A percentile compares a stretch with the other conserved stretches of the same genome.
These are phyloP conservation scores for Lentinula edodes DNA, from an alignment of 768 basidiomycete species.

Conservation along the genomic window DNA sequence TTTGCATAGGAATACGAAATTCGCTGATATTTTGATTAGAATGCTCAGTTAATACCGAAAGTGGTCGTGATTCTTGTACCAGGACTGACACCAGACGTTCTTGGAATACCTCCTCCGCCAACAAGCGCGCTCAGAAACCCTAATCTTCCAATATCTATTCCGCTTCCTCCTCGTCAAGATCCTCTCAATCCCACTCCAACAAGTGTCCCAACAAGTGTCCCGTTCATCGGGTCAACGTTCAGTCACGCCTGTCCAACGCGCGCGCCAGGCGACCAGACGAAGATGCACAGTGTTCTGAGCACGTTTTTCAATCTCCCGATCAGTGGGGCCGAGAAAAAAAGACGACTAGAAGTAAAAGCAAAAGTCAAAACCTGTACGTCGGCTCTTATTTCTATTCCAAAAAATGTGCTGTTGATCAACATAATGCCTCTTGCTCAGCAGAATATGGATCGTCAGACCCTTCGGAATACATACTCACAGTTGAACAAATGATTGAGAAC, in stretches of 20 bases:
- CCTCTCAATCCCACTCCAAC: not conserved
- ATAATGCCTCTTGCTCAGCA: not conserved
- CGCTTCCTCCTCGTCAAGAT: slow-evolving; percentile 18
- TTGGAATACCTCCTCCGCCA: slow-evolving; percentile 66
- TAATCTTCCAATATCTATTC: slow-evolving; percentile 48
- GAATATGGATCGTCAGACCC: slow-evolving; percentile 40
- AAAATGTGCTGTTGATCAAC: not conserved
- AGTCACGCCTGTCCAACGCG: slow-evolving; percentile 91
- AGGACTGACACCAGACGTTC: slow-evolving; percentile 73
- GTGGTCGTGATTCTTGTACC: slow-evolving; percentile 80
- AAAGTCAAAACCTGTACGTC: slow-evolving; percentile 24
- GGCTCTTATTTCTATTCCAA: slow-evolving; percentile 10
- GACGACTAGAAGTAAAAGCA: slow-evolving; percentile 33
- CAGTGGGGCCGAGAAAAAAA: slow-evolving; percentile 73
- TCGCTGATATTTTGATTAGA: slow-evolving; percentile 34
- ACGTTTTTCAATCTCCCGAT: slow-evolving; percentile 80
- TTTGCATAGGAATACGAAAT: not conserved
- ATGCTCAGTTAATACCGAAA: slow-evolving; percentile 66
- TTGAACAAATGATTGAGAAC: slow-evolving; percentile 90
- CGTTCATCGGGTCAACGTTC: slow-evolving; percentile 75
- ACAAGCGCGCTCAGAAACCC: slow-evolving; percentile 60
- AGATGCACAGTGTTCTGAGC: slow-evolving; percentile 83
- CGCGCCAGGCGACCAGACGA: slow-evolving; percentile 82
- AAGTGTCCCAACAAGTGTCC: slow-evolving; percentile 14
- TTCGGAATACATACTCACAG: slow-evolving; percentile 63